Evolutionary conservation across 495 filamentous ascomycete genomes (phyloP).

Genomic region (Aspergillus diversus): DNA sequence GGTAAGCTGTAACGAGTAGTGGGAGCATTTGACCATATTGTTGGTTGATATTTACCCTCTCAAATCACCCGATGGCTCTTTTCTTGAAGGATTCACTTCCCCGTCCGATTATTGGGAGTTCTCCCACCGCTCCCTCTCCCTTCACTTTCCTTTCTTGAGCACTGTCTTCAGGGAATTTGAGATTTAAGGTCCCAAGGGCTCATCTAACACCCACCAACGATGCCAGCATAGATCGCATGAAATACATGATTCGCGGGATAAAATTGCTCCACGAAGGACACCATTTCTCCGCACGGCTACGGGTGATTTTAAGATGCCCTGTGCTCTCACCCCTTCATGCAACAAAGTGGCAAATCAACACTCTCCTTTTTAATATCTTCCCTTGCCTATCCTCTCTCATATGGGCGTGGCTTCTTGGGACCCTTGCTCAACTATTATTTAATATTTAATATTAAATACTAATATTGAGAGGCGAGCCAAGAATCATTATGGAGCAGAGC

Average conservation of each 20-base stretch:
- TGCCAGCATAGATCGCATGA: no score
- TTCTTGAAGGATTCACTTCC: slow-evolving; percentile 1
- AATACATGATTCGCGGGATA: no score
- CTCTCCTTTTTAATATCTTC: no score
- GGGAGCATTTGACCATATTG: neutral
- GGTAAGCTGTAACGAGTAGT: neutral
- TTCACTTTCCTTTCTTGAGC: neutral
- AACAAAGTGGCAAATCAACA: no score
- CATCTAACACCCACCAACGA: no score
- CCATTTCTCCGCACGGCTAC: no score
- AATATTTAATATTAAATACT: neutral
- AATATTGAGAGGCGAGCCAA: neutral
- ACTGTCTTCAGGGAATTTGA: no score
- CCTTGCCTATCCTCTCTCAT: no score
- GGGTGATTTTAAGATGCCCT: no score
- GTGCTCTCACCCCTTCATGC: no score
- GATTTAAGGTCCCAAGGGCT: no score
- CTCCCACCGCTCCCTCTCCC: neutral
- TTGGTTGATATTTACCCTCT: neutral
- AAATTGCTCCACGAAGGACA: no score
- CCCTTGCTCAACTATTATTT: neutral
- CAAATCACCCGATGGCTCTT: neutral
- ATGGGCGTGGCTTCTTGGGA: neutral
- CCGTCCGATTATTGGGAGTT: neutral
- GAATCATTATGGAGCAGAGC: slow-evolving; percentile 1